phyloP scores from a whole-genome alignment of 441 rosid genomes.

The Arabidopsis hybrid region DNA sequence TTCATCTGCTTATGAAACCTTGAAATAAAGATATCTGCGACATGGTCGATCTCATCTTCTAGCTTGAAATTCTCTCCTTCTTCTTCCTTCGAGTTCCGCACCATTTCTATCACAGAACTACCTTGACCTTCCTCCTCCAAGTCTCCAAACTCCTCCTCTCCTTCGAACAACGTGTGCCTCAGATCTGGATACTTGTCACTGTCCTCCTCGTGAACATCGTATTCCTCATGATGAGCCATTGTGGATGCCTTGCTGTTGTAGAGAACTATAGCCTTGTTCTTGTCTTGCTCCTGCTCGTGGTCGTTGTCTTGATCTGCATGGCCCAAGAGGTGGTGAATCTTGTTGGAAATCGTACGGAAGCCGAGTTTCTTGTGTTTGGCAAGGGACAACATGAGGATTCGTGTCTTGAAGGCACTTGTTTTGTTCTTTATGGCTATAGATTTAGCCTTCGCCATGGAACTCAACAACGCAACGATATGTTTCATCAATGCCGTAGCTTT shows the following conservation, averaged over 20 bases:
- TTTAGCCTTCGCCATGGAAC: constrained; percentile 53
- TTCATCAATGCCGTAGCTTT: constrained; percentile 56
- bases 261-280: constrained; percentile 48
- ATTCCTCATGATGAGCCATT: constrained; percentile 29
- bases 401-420: constrained; percentile 51
- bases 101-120: constrained; percentile 59
- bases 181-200: constrained; percentile 57
- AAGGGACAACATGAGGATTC: constrained; percentile 54
- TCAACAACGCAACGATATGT: constrained; percentile 42
- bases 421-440: constrained; percentile 57
- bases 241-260: constrained; percentile 33
- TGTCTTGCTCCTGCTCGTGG: constrained; percentile 20
- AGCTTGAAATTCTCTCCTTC: constrained; percentile 61
- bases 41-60: constrained; percentile 74
- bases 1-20: constrained; percentile 68
- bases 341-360: constrained; percentile 53
- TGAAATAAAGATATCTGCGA: constrained; percentile 65
- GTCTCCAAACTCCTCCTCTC: constrained; percentile 45
- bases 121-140: constrained; percentile 46
- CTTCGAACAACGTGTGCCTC: constrained; percentile 56
- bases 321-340: constrained; percentile 57
- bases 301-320: constrained; percentile 42
- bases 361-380: constrained; percentile 53
- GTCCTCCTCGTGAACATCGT: constrained; percentile 30
- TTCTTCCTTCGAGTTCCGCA: constrained; percentile 57